Base-by-base conservation (phyloP, 345 rosid genomes). In the Angophora floribunda region DNA sequence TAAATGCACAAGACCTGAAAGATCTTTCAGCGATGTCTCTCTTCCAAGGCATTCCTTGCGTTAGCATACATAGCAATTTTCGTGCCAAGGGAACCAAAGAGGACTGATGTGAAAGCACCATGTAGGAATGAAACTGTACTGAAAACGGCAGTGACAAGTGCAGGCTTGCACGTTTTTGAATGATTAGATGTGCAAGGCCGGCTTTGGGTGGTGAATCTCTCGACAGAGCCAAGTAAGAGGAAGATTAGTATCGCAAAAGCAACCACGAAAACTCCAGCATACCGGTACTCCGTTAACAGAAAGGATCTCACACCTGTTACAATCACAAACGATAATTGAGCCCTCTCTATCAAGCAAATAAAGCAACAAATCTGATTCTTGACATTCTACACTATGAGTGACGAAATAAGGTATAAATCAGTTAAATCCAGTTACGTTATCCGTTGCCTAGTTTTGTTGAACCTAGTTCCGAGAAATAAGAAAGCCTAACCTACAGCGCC, bases 51-150 rank as follows among this genome's bases (percentile, higher is more conserved):
- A 30, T 91, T 92, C 86, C 91, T 89, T 51, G 91, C 89, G 78
- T 87, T 91, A 30, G 91, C 93, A 89, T 90, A 89, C 55, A 91
- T 92, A 75, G 93, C 90, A 86, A 91, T 92, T 87, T 92, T 90
- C 93, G 90, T 89, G 82, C 92, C 92, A 24, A 92, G 90, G 84
- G 91, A 92, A 47, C 92, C 90, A 36, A 90, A 92, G 59, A 91
- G 51, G 44, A 92, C 89, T 51, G 93, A 92, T 24, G 92, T 90
- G 89, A 90, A 13, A 85, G 93, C 92, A 89, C 93, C 93, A 30
- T 90, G 92, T 78, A 79, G 44, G 41, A 87, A 87, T 26, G 86
- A 87, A n/a, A 55, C 88, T 24, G 88, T 44, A 78, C 86, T 87
- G 86, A 79, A 87, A 78, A 79, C 49, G 63, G 88, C 88, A 17